A percentile compares a stretch with the other conserved stretches of the same genome.
Evolutionary conservation across 108 stramenopile species (phyloP).

Genomic region (Bacterosira constricta): DNA sequence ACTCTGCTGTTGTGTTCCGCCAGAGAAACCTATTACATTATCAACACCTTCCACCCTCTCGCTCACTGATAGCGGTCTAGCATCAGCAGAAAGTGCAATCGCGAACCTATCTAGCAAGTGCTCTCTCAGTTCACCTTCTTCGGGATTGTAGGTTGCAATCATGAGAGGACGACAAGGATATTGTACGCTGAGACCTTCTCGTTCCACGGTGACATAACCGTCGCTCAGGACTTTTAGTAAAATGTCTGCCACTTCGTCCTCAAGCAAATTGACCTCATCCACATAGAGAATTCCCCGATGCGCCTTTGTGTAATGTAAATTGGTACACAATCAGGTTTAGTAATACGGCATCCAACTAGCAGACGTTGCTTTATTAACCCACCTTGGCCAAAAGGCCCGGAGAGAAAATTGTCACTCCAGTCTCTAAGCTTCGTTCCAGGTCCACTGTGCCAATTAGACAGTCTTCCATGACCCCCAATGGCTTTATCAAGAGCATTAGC

Average conservation of each 20-base stretch:
- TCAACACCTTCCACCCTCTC: constrained; percentile 61
- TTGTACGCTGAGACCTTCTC: constrained; percentile 65
- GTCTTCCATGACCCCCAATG: constrained; percentile 77
- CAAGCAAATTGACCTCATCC: constrained; percentile 78
- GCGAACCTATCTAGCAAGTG: constrained; percentile 76
- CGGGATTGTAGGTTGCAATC: constrained; percentile 79
- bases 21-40: constrained; percentile 47
- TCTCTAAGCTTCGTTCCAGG: constrained; percentile 58
- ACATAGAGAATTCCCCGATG: constrained; percentile 70
- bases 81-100: constrained; percentile 61
- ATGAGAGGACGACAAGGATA: constrained; percentile 71
- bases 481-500: no score
- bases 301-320: constrained; percentile 20
- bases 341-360: no score
- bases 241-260: constrained; percentile 64
- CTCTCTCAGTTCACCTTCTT: constrained; percentile 75
- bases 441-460: constrained; percentile 69
- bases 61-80: constrained; percentile 44
- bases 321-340: neutral
- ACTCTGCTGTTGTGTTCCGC: constrained; percentile 26
- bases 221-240: constrained; percentile 60
- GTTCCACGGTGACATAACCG: constrained; percentile 62
- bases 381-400: constrained; percentile 73
- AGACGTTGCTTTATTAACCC: constrained; percentile 19
- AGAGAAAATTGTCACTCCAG: constrained; percentile 62